phyloP scores from a whole-genome alignment of 2,329 filamentous ascomycete genomes.

The Neocatenulostroma microsporum region DNA sequence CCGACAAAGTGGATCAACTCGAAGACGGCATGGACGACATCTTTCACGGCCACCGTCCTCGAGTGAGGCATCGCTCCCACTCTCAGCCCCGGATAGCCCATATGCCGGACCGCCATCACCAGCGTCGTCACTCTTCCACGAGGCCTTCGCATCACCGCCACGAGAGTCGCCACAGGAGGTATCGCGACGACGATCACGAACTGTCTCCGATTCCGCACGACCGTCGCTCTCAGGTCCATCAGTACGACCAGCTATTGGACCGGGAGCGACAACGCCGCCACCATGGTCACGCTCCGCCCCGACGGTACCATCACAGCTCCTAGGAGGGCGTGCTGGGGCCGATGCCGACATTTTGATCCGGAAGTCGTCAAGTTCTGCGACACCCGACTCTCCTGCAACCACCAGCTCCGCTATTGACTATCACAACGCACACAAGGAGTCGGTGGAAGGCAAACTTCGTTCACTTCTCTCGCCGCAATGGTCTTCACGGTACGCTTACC shows the following conservation, averaged over 20 bases:
- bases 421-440: conserved; percentile 6
- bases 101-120: conserved; percentile 14
- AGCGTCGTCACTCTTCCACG: conserved; percentile 17
- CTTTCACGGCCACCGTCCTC: conserved; percentile 15
- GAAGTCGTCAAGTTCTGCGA: too few relatives aligned
- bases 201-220: conserved; percentile 8
- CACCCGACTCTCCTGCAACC: background rate
- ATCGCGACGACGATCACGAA: conserved; percentile 19
- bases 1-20: conserved; percentile 20
- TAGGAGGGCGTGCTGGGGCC: conserved; percentile 26
- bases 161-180: conserved; percentile 16
- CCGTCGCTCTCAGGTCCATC: conserved; percentile 10
- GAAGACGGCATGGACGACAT: conserved; percentile 21
- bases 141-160: conserved; percentile 14
- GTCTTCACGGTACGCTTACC: conserved; percentile 2
- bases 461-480: conserved; percentile 2
- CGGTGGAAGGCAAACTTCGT: conserved; percentile 4
- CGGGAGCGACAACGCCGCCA: conserved; percentile 23
- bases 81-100: conserved; percentile 21
- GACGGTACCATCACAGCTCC: conserved; percentile 27
- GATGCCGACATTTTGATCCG: conserved; percentile 22
- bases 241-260: conserved; percentile 23
- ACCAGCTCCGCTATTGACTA: conserved; percentile 3
- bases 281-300: conserved; percentile 23
- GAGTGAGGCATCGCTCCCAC: conserved; percentile 20